Conservation (phyloP, 2,329 filamentous ascomycete species). For the Biscogniauxia mediterranea region DNA sequence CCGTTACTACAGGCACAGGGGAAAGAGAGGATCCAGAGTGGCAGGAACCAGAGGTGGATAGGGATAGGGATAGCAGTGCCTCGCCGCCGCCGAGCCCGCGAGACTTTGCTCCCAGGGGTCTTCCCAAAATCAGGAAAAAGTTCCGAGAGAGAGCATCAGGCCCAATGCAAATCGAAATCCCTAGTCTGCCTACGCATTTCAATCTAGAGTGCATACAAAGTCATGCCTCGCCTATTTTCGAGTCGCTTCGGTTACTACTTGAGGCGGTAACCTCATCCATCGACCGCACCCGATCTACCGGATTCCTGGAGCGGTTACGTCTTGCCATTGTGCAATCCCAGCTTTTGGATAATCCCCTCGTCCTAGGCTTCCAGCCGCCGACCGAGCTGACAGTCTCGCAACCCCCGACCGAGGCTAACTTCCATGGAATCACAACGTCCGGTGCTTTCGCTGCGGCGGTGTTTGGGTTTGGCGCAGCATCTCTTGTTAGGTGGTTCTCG, state of each 20-base stretch:
- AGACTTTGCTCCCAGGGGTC: slow-evolving; percentile 34
- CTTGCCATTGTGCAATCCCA: slow-evolving; percentile 35
- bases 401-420: slow-evolving; percentile 20
- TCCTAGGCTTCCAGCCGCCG: slow-evolving; percentile 25
- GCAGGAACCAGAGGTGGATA: slow-evolving; percentile 26
- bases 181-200: slow-evolving; percentile 23
- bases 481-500: slow-evolving; percentile 30
- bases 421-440: slow-evolving; percentile 30
- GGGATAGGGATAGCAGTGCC: slow-evolving; percentile 20
- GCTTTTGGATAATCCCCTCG: slow-evolving; percentile 32
- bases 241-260: slow-evolving; percentile 25
- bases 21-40: slow-evolving; percentile 29
- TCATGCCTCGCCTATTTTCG: slow-evolving; percentile 28
- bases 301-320: slow-evolving; percentile 34
- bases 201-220: slow-evolving; percentile 26
- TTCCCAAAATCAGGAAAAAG: slow-evolving; percentile 30
- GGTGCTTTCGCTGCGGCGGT: slow-evolving; percentile 31
- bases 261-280: slow-evolving; percentile 34
- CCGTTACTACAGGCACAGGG: slow-evolving; percentile 25
- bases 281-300: slow-evolving; percentile 31
- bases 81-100: slow-evolving; percentile 31
- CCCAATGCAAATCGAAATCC: slow-evolving; percentile 27
- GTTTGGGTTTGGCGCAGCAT: slow-evolving; percentile 29
- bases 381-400: slow-evolving; percentile 20
- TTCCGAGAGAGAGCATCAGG: slow-evolving; percentile 29